These are phyloP conservation scores for Lactifluus subvellereus DNA, from an alignment of 768 basidiomycete species.

Conservation along the genomic window DNA sequence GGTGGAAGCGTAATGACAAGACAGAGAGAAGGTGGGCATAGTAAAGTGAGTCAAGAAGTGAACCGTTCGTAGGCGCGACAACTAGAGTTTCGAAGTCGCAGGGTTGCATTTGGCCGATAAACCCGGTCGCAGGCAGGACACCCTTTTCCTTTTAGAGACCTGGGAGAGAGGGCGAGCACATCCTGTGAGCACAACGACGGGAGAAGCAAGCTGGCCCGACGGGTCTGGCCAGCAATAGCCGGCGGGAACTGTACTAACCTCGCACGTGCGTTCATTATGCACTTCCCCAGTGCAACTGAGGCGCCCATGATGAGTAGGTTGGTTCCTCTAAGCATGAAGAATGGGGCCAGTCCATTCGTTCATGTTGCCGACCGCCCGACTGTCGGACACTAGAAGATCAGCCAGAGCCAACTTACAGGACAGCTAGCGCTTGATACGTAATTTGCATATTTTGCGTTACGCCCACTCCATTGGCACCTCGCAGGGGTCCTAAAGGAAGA, in stretches of 20 bases:
- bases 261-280: conserved; percentile 65
- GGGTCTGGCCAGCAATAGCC: background rate
- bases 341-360: background rate
- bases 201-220: background rate
- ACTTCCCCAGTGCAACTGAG: conserved; percentile 59
- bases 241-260: conserved; percentile 38
- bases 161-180: conserved; percentile 28
- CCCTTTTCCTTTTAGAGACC: conserved; percentile 58
- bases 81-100: background rate
- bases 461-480: conserved; percentile 62
- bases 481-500: conserved; percentile 58
- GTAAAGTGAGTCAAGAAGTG: no score
- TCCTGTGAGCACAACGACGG: background rate
- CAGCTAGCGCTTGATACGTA: conserved; percentile 62
- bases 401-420: conserved; percentile 41
- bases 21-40: no score
- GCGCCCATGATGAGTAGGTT: conserved; percentile 55
- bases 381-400: background rate
- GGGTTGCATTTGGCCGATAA: conserved; percentile 68
- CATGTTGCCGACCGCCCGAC: background rate
- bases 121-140: conserved; percentile 56
- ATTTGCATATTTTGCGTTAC: conserved; percentile 70
- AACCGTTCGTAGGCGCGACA: no score
- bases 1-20: no score
- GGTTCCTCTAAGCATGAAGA: conserved; percentile 43